phyloP scores from a whole-genome alignment of 441 rosid species.

The Euphorbia schlechtendalii region DNA sequence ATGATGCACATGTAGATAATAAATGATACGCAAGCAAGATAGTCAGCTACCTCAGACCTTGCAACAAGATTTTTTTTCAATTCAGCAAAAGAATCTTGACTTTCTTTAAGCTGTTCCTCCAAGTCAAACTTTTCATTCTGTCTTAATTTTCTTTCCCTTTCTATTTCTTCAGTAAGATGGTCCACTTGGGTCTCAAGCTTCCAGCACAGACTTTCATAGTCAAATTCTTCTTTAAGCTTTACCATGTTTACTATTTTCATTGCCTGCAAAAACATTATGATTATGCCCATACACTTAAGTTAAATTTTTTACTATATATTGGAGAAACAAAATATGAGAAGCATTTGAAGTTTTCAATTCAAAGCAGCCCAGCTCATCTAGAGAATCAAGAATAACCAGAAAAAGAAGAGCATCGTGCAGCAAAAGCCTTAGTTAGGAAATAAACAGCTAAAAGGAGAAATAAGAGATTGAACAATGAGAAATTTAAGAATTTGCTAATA shows the following conservation, averaged over 20 bases:
- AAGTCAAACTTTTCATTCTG: slow-evolving; percentile 42
- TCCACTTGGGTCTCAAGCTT: slow-evolving; percentile 72
- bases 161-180: slow-evolving; percentile 74
- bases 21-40: slow-evolving; percentile 22
- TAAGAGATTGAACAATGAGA: background rate
- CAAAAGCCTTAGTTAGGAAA: background rate
- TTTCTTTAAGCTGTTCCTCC: slow-evolving; percentile 48
- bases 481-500: background rate
- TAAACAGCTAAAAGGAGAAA: background rate
- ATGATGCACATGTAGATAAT: slow-evolving; percentile 9
- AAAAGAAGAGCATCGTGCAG: background rate
- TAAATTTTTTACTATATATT: background rate
- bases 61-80: slow-evolving; percentile 42
- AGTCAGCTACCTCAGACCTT: slow-evolving; percentile 74
- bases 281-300: slow-evolving; percentile 6
- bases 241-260: slow-evolving; percentile 85
- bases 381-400: background rate
- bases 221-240: slow-evolving; percentile 92
- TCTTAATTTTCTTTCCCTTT: slow-evolving; percentile 67
- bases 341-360: background rate
- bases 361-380: background rate
- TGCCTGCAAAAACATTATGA: slow-evolving; percentile 50
- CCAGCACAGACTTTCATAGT: slow-evolving; percentile 82
- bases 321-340: background rate
- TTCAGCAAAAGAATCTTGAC: slow-evolving; percentile 40